Evolutionary conservation across 441 rosid genomes (phyloP).

Genomic region (Adansonia rubrostipa): DNA sequence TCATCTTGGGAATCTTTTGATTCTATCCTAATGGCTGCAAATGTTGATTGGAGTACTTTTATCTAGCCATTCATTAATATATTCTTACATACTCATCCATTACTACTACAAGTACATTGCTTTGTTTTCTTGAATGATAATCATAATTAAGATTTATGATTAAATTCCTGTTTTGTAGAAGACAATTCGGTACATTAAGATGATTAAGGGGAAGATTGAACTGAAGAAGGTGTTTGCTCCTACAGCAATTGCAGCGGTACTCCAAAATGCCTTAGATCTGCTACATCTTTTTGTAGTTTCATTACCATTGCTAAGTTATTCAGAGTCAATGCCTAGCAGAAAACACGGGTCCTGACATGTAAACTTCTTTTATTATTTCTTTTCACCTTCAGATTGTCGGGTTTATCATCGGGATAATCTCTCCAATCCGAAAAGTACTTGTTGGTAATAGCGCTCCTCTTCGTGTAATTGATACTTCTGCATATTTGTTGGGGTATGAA

Average conservation of each 20-base stretch:
- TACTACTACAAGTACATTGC: no score
- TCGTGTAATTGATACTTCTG: constrained; percentile 35
- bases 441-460: constrained; percentile 48
- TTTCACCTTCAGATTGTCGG: constrained; percentile 37
- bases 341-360: neutral
- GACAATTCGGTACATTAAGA: constrained; percentile 8
- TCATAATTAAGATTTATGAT: neutral
- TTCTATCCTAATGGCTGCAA: neutral
- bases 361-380: neutral
- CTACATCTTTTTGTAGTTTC: neutral
- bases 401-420: constrained; percentile 35
- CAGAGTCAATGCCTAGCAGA: neutral
- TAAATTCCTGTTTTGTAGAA: constrained; percentile 20
- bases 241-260: constrained; percentile 43
- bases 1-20: neutral
- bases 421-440: constrained; percentile 35
- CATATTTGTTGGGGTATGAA: constrained; percentile 38
- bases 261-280: constrained; percentile 6
- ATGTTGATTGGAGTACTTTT: neutral
- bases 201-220: constrained; percentile 20
- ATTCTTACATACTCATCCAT: no score
- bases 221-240: constrained; percentile 40
- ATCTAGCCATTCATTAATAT: neutral
- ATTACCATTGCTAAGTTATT: neutral
- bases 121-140: neutral